Conservation (phyloP, 768 basidiomycete genomes). For the Mrakia gelida region DNA sequence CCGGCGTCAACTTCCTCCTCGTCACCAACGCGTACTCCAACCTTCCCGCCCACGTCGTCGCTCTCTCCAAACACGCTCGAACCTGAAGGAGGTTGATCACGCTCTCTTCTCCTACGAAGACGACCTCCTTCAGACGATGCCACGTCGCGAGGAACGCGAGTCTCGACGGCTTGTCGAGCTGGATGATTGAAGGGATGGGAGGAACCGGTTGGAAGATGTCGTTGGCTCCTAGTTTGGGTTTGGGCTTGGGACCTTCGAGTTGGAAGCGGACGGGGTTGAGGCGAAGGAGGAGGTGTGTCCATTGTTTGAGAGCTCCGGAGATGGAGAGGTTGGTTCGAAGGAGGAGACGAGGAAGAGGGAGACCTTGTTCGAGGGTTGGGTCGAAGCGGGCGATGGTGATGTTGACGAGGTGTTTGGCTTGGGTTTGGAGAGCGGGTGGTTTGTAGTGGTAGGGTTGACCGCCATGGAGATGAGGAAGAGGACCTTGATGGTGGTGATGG, state of each 20-base stretch:
- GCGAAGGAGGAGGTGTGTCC: background rate
- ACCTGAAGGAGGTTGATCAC: background rate
- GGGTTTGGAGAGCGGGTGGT: background rate
- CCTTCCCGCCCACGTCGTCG: background rate
- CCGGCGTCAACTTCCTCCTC: background rate
- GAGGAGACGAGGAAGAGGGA: background rate
- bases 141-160: background rate
- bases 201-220: background rate
- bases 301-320: background rate
- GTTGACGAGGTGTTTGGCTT: background rate
- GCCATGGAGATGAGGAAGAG: no score
- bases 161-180: slow-evolving; percentile 2
- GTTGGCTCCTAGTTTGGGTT: background rate
- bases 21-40: background rate
- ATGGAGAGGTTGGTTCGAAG: background rate
- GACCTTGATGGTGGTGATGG: no score
- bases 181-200: background rate
- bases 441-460: no score
- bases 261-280: background rate
- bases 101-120: background rate
- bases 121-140: background rate
- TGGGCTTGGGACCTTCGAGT: background rate
- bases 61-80: background rate
- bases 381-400: background rate
- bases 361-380: background rate